Evolutionary conservation across 1,284 basidiomycete species (phyloP).

Genomic region (Heliocybe sulcata): DNA sequence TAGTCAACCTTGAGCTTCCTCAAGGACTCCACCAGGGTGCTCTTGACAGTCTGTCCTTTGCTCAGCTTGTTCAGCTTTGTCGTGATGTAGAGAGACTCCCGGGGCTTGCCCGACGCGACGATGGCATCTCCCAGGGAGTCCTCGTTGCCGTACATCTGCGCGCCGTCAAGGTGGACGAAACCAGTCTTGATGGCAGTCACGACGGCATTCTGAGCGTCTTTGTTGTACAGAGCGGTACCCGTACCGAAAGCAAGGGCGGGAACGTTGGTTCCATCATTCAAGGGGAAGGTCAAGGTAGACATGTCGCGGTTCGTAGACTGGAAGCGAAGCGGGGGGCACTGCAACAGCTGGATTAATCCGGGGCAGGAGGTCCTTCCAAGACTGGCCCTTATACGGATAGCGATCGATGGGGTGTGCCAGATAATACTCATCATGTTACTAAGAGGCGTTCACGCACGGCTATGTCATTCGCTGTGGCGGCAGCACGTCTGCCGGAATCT

Average conservation of each 20-base stretch:
- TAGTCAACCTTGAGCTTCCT: slow-evolving; percentile 57
- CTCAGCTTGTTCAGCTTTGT: slow-evolving; percentile 46
- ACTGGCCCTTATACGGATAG: background rate
- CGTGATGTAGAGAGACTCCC: slow-evolving; percentile 55
- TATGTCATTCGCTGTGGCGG: too few species aligned
- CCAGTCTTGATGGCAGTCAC: slow-evolving; percentile 49
- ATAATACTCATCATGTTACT: background rate
- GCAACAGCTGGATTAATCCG: background rate
- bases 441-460: background rate
- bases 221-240: slow-evolving; percentile 48
- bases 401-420: background rate
- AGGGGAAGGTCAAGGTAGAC: slow-evolving; percentile 32
- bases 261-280: slow-evolving; percentile 51
- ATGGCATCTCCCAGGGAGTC: slow-evolving; percentile 46
- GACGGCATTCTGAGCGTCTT: slow-evolving; percentile 45
- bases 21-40: slow-evolving; percentile 45
- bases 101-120: slow-evolving; percentile 42
- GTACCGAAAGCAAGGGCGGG: slow-evolving; percentile 69
- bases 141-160: slow-evolving; percentile 63
- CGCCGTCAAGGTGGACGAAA: slow-evolving; percentile 67
- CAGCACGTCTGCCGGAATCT: too few species aligned
- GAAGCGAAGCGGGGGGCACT: background rate
- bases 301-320: slow-evolving; percentile 14
- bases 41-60: slow-evolving; percentile 40
- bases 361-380: background rate